phyloP scores from a whole-genome alignment of 768 basidiomycete species.

The Pisolithus microcarpus region DNA sequence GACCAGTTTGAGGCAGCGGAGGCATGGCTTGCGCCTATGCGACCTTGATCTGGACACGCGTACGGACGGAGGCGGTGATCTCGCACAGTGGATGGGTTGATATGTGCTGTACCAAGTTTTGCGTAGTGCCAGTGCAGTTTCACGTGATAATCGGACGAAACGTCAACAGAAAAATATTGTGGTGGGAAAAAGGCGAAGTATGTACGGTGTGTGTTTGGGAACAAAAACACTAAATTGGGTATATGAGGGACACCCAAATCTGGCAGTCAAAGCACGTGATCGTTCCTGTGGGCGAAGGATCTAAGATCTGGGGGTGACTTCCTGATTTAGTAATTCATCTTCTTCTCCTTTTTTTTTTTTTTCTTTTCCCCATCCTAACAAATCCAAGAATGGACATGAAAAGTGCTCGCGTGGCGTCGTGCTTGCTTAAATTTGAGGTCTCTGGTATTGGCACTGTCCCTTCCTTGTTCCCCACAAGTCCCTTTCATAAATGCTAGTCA shows the following conservation, averaged over 20 bases:
- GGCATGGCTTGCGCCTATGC: conserved; percentile 87
- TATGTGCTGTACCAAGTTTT: too few species aligned
- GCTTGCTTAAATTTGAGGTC: conserved; percentile 12
- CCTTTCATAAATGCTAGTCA: conserved; percentile 24
- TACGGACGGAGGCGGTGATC: too few species aligned
- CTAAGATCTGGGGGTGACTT: conserved; percentile 15
- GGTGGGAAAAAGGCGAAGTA: background rate
- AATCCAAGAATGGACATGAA: conserved; percentile 11
- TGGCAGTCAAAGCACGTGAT: background rate
- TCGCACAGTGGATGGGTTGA: too few species aligned
- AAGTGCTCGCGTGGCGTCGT: conserved; percentile 23
- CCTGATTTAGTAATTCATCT: background rate
- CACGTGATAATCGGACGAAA: background rate
- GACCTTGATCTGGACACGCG: conserved; percentile 46
- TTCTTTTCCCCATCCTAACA: conserved; percentile 10
- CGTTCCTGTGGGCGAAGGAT: background rate
- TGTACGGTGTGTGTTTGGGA: background rate
- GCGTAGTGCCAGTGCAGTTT: too few species aligned
- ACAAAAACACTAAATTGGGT: background rate
- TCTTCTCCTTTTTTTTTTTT: conserved; percentile 4
- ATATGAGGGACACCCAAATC: background rate
- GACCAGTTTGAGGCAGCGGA: conserved; percentile 96
- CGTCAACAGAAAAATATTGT: background rate
- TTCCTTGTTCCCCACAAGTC: conserved; percentile 14
- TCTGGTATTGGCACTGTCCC: conserved; percentile 2